Percentiles rank a stretch among this genome's conserved stretches.
Conservation (phyloP, 2,329 filamentous ascomycete species). For the Alternaria tenuissima region DNA sequence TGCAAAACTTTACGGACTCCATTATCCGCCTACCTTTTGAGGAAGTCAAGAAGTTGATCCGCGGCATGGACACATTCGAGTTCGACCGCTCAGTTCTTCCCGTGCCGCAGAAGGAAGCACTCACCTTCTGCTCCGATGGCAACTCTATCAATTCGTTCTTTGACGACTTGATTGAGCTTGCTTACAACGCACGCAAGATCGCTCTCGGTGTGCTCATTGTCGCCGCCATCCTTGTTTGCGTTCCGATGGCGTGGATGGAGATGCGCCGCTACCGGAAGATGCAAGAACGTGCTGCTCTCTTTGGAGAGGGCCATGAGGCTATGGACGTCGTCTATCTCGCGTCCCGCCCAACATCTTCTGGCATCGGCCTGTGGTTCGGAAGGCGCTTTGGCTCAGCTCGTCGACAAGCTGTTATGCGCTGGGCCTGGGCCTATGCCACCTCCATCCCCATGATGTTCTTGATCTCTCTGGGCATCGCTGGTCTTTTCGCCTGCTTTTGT, state of each 20-base stretch:
- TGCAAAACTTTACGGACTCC: slow-evolving; percentile 80
- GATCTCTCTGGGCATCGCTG: slow-evolving; percentile 80
- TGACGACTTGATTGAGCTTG: slow-evolving; percentile 70
- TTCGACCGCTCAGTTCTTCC: slow-evolving; percentile 84
- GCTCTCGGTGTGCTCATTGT: slow-evolving; percentile 79
- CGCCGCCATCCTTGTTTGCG: slow-evolving; percentile 74
- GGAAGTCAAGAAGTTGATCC: slow-evolving; percentile 76
- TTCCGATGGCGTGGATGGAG: slow-evolving; percentile 83
- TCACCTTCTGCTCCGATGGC: slow-evolving; percentile 90
- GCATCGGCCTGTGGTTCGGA: slow-evolving; percentile 74
- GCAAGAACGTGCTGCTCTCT: slow-evolving; percentile 72
- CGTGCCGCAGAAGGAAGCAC: slow-evolving; percentile 79
- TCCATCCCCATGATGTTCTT: slow-evolving; percentile 86
- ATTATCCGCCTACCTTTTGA: slow-evolving; percentile 83
- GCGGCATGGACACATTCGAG: slow-evolving; percentile 73
- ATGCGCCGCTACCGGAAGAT: slow-evolving; percentile 78
- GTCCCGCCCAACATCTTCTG: slow-evolving; percentile 79
- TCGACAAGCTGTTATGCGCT: slow-evolving; percentile 77
- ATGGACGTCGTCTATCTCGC: slow-evolving; percentile 91
- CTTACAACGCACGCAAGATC: slow-evolving; percentile 73
- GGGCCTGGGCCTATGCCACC: slow-evolving; percentile 88
- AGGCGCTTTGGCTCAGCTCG: slow-evolving; percentile 69
- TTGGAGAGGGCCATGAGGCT: slow-evolving; percentile 75
- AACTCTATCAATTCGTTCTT: slow-evolving; percentile 87
- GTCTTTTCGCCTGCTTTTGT: slow-evolving; percentile 81